Conservation (phyloP, 2,329 filamentous ascomycete species). For the Penicillium glabrum region DNA sequence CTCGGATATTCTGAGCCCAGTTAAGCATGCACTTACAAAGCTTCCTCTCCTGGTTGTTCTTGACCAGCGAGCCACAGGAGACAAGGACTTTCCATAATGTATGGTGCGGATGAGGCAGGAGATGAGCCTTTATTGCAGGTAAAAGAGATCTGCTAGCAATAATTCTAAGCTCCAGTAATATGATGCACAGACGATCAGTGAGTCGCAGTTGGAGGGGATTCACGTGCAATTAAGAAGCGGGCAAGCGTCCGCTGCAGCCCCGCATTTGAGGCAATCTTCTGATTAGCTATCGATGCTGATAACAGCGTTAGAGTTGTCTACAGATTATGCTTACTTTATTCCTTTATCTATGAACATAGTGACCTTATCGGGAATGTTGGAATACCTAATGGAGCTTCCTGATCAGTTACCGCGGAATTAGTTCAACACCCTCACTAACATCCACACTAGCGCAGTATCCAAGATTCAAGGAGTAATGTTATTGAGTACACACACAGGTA, state of each 20-base stretch:
- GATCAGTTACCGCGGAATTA: too few species aligned
- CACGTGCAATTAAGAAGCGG: background rate
- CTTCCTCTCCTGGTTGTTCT: slow-evolving; percentile 10
- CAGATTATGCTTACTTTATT: too few species aligned
- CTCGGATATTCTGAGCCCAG: background rate
- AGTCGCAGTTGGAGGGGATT: background rate
- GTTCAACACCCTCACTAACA: too few species aligned
- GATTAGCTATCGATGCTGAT: background rate
- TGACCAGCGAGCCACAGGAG: slow-evolving; percentile 19
- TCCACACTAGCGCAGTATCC: too few species aligned
- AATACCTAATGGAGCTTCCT: too few species aligned
- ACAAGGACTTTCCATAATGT: background rate
- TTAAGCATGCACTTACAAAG: slow-evolving; percentile 3
- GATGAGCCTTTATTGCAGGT: background rate
- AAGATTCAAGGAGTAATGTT: too few species aligned
- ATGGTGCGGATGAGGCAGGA: background rate
- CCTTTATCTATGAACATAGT: too few species aligned
- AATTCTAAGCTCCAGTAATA: too few species aligned
- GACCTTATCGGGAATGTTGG: too few species aligned
- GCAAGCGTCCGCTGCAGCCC: background rate
- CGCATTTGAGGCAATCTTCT: background rate
- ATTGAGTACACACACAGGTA: too few species aligned
- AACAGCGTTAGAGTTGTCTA: too few species aligned
- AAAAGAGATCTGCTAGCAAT: background rate
- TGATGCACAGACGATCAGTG: too few species aligned